Evolutionary conservation across 768 basidiomycete genomes (phyloP).

Genomic region (Leccinum variicolor): DNA sequence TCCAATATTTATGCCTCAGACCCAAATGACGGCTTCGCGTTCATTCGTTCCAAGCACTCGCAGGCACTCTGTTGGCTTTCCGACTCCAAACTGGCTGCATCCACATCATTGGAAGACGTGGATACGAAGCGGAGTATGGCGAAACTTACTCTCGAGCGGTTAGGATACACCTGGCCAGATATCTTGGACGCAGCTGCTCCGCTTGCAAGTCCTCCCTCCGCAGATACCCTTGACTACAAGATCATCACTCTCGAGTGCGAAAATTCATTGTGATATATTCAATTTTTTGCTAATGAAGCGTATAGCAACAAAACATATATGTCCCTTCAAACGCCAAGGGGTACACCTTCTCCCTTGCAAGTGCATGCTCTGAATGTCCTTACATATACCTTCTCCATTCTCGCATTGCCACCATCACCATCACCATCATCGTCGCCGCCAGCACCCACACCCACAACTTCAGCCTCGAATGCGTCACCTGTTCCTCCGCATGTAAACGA

Average conservation of each 20-base stretch:
- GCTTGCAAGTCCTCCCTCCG: constrained; percentile 5
- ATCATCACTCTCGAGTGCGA: constrained; percentile 20
- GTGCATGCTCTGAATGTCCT: constrained; percentile 45
- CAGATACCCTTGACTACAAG: constrained; percentile 33
- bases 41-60: constrained; percentile 22
- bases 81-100: constrained; percentile 14
- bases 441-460: constrained; percentile 24
- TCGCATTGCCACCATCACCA: constrained; percentile 52
- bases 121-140: constrained; percentile 18
- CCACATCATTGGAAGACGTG: constrained; percentile 10
- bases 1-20: background rate
- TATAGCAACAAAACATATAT: constrained; percentile 44
- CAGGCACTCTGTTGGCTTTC: constrained; percentile 27
- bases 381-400: constrained; percentile 46
- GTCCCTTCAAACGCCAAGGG: constrained; percentile 42
- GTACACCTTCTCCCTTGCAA: constrained; percentile 55
- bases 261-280: background rate
- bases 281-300: constrained; percentile 6
- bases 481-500: constrained; percentile 54
- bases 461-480: constrained; percentile 21
- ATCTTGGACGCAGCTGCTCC: constrained; percentile 40
- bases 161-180: constrained; percentile 42
- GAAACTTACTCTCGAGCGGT: constrained; percentile 27
- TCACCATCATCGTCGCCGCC: constrained; percentile 41
- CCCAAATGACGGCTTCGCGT: constrained; percentile 10